Evolutionary conservation across 108 stramenopile genomes (phyloP), one percentile per base, ranked within the genome.

Genomic region (Skeletonema menzelii): DNA sequence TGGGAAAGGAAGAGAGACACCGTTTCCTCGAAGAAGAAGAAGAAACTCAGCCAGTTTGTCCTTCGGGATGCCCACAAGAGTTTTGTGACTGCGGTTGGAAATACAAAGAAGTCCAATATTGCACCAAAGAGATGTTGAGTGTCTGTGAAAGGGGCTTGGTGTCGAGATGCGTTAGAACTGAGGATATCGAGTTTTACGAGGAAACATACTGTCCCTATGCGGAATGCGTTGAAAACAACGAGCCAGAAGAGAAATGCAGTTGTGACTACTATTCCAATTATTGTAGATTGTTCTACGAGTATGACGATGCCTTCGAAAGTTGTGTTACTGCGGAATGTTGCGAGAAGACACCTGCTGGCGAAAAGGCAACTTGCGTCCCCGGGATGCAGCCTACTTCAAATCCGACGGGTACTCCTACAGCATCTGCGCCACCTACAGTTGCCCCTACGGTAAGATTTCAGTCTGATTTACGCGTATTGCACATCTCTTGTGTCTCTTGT

Each of bases 201-300:
- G 67, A 73, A 24, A 74, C 72, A 0, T 73, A 73, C 58, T 80
- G 79, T 40, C 63, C 79, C 27, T 80, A 73, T 63, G 59, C 79
- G 12, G 68, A 26, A 55, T 80, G 79, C 49, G 26, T 80, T 11
- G 72, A 69, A 17, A 46, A 40, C 6, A 47, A 53, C 6, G 56
- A 63, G 15, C 22, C 61, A 14, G 69, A 73, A 22, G 62, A 69
- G 40, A 46, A 56, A 15, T 80, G 79, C 38, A 3, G 34, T 2
- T 80, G 79, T 61, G 70, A 59, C 15, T 80, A 67, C n/a, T 72
- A 73, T 27, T 3, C 27, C 11, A 47, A 69, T 35, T 80, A 80
- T 37, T 80, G 79, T 32, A 47, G 10, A 8, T 27, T 65, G 55
- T 80, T 69, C 30, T 80, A 80, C 19, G 72, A 65, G 10, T 80